Conservation (phyloP, 176 grass and related monocot genomes). For the Neostapfia colusana region DNA sequence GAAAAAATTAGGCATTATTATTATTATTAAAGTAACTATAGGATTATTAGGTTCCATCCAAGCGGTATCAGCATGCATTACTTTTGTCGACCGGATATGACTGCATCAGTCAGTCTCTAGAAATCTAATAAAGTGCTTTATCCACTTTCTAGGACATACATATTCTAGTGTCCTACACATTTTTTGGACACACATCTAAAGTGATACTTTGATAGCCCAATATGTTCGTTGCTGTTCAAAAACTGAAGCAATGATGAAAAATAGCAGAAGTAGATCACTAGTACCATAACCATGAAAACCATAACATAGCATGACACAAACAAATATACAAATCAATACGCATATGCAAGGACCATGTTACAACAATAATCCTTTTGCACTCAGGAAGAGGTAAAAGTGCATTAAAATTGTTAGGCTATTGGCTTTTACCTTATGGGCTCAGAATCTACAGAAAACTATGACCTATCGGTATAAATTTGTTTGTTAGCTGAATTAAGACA, state of each 20-base stretch:
- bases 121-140: background rate
- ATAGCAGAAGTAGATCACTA: background rate
- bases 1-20: background rate
- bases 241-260: background rate
- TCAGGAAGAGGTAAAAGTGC: background rate
- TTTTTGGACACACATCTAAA: background rate
- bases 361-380: background rate
- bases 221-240: background rate
- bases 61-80: background rate
- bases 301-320: background rate
- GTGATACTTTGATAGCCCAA: background rate
- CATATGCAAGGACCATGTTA: background rate
- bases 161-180: background rate
- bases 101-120: background rate
- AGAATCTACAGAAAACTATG: background rate
- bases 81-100: background rate
- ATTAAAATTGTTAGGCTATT: background rate
- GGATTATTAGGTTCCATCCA: background rate
- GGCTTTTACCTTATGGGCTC: slow-evolving; percentile 14
- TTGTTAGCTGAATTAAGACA: background rate
- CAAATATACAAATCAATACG: background rate
- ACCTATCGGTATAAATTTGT: background rate
- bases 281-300: background rate
- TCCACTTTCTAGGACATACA: background rate
- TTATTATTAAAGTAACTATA: background rate